These are phyloP conservation scores for Hypericum androsaemum DNA, from an alignment of 345 rosid genomes.

Conservation along the genomic window DNA sequence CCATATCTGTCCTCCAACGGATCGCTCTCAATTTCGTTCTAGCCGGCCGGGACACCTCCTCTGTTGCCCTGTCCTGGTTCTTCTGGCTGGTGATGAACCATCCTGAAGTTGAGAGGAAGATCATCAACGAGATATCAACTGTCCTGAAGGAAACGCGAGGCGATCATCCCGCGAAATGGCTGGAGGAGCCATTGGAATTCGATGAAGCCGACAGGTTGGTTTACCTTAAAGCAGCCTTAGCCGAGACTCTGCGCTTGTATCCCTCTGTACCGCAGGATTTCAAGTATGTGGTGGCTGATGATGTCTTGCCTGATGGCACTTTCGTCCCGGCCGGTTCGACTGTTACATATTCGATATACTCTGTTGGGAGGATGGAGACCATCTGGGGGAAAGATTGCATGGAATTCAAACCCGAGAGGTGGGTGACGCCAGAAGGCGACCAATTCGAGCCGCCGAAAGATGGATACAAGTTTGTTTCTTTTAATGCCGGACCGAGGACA, in stretches of 20 bases:
- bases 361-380: conserved; percentile 79
- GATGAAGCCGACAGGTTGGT: conserved; percentile 69
- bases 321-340: conserved; percentile 75
- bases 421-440: conserved; percentile 53
- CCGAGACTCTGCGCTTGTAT: conserved; percentile 81
- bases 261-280: conserved; percentile 87
- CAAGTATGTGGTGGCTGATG: conserved; percentile 66
- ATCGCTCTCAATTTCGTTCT: conserved; percentile 88
- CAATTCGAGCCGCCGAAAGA: conserved; percentile 64
- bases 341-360: conserved; percentile 76
- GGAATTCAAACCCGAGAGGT: conserved; percentile 74
- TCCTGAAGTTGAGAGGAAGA: conserved; percentile 48
- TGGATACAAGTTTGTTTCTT: conserved; percentile 73
- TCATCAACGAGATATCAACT: conserved; percentile 46
- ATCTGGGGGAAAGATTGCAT: conserved; percentile 88
- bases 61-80: conserved; percentile 91
- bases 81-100: conserved; percentile 83
- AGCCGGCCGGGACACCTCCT: conserved; percentile 90
- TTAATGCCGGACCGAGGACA: conserved; percentile 88
- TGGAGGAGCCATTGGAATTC: conserved; percentile 56
- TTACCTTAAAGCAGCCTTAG: conserved; percentile 77
- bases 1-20: conserved; percentile 54
- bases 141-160: conserved; percentile 67
- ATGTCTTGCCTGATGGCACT: conserved; percentile 69
- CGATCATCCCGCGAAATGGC: conserved; percentile 42